Conservation (phyloP, 176 grass and related monocot species). For the Cymbopogon citratus region DNA sequence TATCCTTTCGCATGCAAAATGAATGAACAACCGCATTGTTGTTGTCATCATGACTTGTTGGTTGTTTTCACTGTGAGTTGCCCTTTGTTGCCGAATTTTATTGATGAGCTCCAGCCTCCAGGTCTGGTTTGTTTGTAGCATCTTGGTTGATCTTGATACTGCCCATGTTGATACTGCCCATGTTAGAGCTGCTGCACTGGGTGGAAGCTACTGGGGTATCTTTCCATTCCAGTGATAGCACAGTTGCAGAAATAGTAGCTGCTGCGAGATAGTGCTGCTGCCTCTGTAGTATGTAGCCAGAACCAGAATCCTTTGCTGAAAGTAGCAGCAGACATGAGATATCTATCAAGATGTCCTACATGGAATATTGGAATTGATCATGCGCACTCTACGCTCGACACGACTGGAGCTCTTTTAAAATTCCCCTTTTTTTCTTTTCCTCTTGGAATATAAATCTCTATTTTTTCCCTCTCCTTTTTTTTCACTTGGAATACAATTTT, state of each 20-base stretch:
- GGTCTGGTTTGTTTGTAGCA: background rate
- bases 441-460: conserved; percentile 19
- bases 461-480: background rate
- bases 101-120: background rate
- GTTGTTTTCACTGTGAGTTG: background rate
- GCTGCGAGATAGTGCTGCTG: background rate
- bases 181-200: background rate
- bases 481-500: conserved; percentile 13
- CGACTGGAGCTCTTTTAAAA: background rate
- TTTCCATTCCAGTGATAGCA: background rate
- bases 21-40: conserved; percentile 1
- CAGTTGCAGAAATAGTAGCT: too few relatives aligned
- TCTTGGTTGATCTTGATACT: background rate
- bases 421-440: background rate
- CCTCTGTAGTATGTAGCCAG: background rate
- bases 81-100: background rate
- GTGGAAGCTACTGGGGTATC: too few relatives aligned
- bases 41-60: background rate
- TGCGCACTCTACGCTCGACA: background rate
- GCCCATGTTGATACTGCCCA: background rate
- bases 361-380: background rate
- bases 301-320: background rate
- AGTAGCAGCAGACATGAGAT: background rate
- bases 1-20: background rate
- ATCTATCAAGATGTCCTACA: background rate